A percentile compares a stretch with the other conserved stretches of the same genome.
Conservation (phyloP, 805 yeast genomes). For the Ogataea allantospora region DNA sequence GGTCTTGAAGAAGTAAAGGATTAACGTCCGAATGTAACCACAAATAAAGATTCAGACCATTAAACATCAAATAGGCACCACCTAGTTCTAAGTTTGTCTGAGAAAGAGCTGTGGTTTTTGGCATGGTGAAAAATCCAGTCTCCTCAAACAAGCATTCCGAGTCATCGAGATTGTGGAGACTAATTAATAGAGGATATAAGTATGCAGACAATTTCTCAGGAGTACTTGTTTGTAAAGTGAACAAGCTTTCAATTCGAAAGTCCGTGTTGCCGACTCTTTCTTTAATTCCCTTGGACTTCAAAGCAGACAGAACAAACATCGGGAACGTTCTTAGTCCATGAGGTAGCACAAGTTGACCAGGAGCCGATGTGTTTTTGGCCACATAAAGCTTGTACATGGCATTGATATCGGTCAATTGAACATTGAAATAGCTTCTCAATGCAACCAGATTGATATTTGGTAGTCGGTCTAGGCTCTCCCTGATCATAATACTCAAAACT, state of each 20-base stretch:
- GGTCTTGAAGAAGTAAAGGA: conserved; percentile 63
- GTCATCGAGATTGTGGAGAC: conserved; percentile 62
- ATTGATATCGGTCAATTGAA: conserved; percentile 52
- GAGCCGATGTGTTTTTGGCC: conserved; percentile 41
- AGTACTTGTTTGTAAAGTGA: conserved; percentile 50
- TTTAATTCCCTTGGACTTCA: conserved; percentile 64
- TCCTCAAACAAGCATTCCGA: conserved; percentile 53
- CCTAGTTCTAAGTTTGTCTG: conserved; percentile 48
- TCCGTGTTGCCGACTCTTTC: conserved; percentile 57
- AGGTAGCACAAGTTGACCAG: conserved; percentile 76
- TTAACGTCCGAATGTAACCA: conserved; percentile 73
- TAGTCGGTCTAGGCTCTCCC: conserved; percentile 43
- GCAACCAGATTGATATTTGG: conserved; percentile 39
- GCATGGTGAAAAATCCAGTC: conserved; percentile 46
- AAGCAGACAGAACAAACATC: conserved; percentile 62
- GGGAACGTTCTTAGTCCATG: conserved; percentile 73
- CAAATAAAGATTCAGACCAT: conserved; percentile 57
- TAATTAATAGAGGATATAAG: conserved; percentile 78
- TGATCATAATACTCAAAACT: conserved; percentile 49
- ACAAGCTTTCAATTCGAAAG: conserved; percentile 54
- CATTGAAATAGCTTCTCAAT: conserved; percentile 31
- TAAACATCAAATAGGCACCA: conserved; percentile 76
- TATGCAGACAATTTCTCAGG: conserved; percentile 57
- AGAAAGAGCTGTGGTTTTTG: conserved; percentile 46
- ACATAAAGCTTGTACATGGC: conserved; percentile 55